A percentile compares a stretch with the other conserved stretches of the same genome.
Conservation (phyloP, 805 yeast genomes). For the Saccharomycopsis fibuligera region DNA sequence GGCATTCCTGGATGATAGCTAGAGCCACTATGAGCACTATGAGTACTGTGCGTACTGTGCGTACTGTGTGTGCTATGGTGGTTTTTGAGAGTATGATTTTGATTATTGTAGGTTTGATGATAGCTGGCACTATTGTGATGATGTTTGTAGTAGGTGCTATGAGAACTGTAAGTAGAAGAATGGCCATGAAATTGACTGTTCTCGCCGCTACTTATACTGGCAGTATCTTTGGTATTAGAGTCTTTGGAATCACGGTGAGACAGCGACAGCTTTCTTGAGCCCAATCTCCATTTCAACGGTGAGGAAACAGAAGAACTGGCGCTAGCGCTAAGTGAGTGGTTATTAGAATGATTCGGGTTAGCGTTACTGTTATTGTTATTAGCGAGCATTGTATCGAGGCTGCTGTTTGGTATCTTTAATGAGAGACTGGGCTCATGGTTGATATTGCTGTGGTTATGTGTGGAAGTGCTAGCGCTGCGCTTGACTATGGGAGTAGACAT, state of each 20-base stretch:
- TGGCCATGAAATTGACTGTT: not conserved
- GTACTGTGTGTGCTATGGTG: not conserved
- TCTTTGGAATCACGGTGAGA: not conserved
- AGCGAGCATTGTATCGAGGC: not conserved
- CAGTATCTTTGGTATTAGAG: not conserved
- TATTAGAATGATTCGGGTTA: not conserved
- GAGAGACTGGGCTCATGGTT: not conserved
- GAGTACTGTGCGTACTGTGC: not conserved
- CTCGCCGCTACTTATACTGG: conserved; percentile 9
- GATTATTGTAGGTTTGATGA: no score
- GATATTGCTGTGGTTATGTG: not conserved
- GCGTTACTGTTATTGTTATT: no score
- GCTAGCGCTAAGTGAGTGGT: not conserved
- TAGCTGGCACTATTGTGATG: no score
- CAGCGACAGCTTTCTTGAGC: conserved; percentile 3
- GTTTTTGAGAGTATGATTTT: no score
- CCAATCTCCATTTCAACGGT: conserved; percentile 4
- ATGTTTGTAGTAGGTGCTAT: no score
- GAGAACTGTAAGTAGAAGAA: not conserved
- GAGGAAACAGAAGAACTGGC: not conserved
- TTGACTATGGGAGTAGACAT: no score
- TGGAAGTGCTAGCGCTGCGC: no score
- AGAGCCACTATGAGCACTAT: not conserved
- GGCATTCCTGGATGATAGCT: not conserved
- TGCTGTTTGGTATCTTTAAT: conserved; percentile 4